A percentile compares a stretch with the other conserved stretches of the same genome.
These are phyloP conservation scores for Collybia mongolica DNA, from an alignment of 768 basidiomycete genomes.

Conservation along the genomic window DNA sequence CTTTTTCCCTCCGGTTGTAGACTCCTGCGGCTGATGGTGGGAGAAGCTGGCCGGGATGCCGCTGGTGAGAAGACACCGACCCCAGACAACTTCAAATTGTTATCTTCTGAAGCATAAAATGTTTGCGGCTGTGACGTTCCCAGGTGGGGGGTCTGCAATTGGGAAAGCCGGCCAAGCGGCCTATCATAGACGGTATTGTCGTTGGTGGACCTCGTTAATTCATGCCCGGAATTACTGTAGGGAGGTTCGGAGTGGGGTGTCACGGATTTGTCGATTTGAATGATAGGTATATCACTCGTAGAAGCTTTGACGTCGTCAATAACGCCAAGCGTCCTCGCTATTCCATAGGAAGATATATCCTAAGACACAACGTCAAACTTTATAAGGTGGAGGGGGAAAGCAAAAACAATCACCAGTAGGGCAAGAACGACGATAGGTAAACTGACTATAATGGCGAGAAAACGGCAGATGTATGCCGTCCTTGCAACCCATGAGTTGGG, in stretches of 20 bases:
- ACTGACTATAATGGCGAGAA: slow-evolving; percentile 63
- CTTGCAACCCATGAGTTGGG: slow-evolving; percentile 67
- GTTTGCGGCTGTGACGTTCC: slow-evolving; percentile 34
- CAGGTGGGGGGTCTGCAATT: neutral
- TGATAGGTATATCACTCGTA: slow-evolving; percentile 56
- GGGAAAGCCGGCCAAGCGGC: neutral
- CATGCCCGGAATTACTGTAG: slow-evolving; percentile 25
- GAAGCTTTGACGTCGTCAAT: slow-evolving; percentile 75
- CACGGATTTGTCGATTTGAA: slow-evolving; percentile 26
- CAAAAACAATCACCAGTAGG: slow-evolving; percentile 50
- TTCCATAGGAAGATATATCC: slow-evolving; percentile 81
- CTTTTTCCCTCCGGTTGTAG: slow-evolving; percentile 17
- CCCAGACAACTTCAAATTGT: slow-evolving; percentile 58
- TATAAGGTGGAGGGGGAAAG: slow-evolving; percentile 13
- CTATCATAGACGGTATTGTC: neutral
- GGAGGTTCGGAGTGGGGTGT: slow-evolving; percentile 23
- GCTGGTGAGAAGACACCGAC: slow-evolving; percentile 76
- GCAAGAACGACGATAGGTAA: slow-evolving; percentile 58
- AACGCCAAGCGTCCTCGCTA: slow-evolving; percentile 79
- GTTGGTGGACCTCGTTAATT: neutral
- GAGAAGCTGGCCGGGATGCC: slow-evolving; percentile 65
- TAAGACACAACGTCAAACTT: slow-evolving; percentile 23
- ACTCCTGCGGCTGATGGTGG: slow-evolving; percentile 44
- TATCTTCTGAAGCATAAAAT: slow-evolving; percentile 52
- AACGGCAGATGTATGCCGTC: slow-evolving; percentile 59